Conservation (phyloP, 78 protist genomes). For the Bodo saltans region DNA sequence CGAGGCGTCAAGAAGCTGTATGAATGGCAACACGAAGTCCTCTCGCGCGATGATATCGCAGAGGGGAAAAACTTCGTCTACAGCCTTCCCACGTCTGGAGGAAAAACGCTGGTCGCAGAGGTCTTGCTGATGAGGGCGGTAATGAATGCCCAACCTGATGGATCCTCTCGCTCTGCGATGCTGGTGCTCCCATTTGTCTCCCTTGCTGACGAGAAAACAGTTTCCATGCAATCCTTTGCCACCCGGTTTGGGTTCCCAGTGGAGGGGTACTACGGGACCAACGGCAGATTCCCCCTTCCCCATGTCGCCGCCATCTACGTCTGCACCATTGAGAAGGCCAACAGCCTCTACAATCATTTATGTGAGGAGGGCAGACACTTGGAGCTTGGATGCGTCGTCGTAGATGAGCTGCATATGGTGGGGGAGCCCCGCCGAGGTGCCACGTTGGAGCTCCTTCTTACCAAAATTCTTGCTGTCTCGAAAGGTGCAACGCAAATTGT, state of each 20-base stretch:
- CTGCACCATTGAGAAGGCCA: constrained; percentile 88
- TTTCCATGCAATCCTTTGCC: neutral
- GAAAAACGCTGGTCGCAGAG: constrained; percentile 87
- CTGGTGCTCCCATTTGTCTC: constrained; percentile 65
- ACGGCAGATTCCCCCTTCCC: neutral
- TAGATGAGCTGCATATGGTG: constrained; percentile 86
- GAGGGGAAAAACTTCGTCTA: constrained; percentile 23
- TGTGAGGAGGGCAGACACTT: constrained; percentile 40
- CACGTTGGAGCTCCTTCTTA: constrained; percentile 61
- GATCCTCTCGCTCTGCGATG: constrained; percentile 41
- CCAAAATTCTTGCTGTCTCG: constrained; percentile 33
- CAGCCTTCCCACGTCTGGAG: constrained; percentile 76
- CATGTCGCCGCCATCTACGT: constrained; percentile 9
- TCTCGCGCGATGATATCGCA: neutral
- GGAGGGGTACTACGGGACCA: neutral
- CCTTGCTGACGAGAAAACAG: constrained; percentile 57
- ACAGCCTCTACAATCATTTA: constrained; percentile 50
- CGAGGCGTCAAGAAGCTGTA: neutral
- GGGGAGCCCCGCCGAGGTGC: constrained; percentile 56
- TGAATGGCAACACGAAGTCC: constrained; percentile 17
- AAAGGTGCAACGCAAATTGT: constrained; percentile 36
- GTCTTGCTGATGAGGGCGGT: constrained; percentile 48
- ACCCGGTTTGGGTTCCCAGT: constrained; percentile 8
- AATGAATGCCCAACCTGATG: too few species aligned
- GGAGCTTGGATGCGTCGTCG: constrained; percentile 71